Evolutionary conservation across 78 protist genomes (phyloP).

Genomic region (Abeoforma whisleri): DNA sequence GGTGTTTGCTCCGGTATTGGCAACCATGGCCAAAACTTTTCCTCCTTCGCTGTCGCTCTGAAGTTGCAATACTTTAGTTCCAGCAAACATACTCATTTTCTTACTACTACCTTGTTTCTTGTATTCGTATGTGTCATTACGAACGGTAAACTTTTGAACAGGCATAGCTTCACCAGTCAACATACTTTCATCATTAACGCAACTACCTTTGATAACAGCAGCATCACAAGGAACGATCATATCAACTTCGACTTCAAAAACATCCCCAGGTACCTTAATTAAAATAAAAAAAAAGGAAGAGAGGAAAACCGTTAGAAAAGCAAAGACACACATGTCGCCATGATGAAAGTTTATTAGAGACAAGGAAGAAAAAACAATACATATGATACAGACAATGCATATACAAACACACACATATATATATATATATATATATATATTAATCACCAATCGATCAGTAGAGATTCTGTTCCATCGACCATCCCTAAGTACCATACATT

Average conservation of each 20-base stretch:
- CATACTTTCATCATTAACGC: constrained; percentile 20
- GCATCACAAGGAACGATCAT: constrained; percentile 35
- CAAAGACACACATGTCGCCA: no score
- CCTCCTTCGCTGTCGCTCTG: neutral
- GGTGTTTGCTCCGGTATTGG: neutral
- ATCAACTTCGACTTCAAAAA: neutral
- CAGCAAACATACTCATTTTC: constrained; percentile 30
- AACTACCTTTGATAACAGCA: constrained; percentile 15
- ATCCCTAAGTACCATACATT: neutral
- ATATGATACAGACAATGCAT: no score
- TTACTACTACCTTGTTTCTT: constrained; percentile 16
- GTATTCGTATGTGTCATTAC: neutral
- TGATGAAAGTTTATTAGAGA: no score
- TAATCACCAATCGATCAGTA: neutral
- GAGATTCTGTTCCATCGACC: neutral
- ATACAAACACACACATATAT: no score
- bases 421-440: no score
- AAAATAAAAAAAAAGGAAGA: no score
- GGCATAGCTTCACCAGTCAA: constrained; percentile 44
- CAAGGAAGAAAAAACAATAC: no score
- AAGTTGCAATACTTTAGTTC: neutral
- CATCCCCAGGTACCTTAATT: neutral
- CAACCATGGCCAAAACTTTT: neutral
- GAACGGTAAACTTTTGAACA: constrained; percentile 25
- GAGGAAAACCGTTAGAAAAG: no score